Evolutionary conservation across 2,329 filamentous ascomycete species (phyloP), one percentile per base, ranked within the genome.

Genomic region (Grosmannia serpens): DNA sequence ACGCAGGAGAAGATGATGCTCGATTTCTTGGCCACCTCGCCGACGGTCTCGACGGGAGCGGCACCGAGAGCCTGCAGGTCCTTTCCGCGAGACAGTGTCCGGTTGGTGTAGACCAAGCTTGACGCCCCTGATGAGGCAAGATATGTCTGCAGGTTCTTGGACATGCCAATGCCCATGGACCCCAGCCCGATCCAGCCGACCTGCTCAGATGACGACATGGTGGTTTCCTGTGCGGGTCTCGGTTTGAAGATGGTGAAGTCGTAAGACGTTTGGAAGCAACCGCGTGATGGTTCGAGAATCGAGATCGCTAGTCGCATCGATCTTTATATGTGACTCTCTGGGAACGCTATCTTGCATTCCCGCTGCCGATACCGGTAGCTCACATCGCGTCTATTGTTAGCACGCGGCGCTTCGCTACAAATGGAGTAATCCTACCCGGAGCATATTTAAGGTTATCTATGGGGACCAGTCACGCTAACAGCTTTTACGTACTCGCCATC

Each of bases 91-190:
- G 56, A 46, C 20, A 58, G 20, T 20, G 56, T 58, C n/a, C 56
- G 49, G 50, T 53, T 58, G 35, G 49, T 58, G 24, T 31, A 58
- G 20, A 58, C 15, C 10, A 58, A 22, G 27, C 8, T 47, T 3
- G 56, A 50, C 7, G 49, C 33, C 9, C 49, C 56, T 9, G 56
- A 15, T 3, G 49, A 24, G 7, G 17, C 5, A 4, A 58, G 49
- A 27, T 53, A 29, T 13, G 20, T 38, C n/a, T 58, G 56, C 35
- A 58, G 56, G 56, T 58, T 58, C 26, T 20, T 27, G 35, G 56
- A 22, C 56, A 58, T 58, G 56, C 56, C 56, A 13, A 53, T 49
- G 41, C 56, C 56, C 51, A 58, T 58, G 3, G 56, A 58, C 22
- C 56, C 51, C 15, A 58, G 56, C 26, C 56, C 51, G n/a, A 54